These are phyloP conservation scores for Daldinia eschscholtzii DNA, from an alignment of 2,329 filamentous ascomycete genomes.

Conservation along the genomic window DNA sequence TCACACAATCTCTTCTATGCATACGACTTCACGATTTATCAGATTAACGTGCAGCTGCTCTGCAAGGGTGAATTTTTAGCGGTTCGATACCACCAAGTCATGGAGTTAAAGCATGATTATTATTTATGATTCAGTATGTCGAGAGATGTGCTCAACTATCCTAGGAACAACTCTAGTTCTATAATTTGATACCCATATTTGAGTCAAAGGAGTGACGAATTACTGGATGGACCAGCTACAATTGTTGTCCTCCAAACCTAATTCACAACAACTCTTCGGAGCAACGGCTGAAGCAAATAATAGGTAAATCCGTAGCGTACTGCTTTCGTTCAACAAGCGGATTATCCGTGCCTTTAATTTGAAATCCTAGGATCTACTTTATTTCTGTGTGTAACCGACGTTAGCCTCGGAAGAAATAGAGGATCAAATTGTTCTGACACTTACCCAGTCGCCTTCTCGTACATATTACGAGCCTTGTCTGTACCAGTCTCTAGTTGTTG, in stretches of 20 bases:
- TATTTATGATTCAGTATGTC: background rate
- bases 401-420: slow-evolving; percentile 1
- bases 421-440: background rate
- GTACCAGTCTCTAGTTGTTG: slow-evolving; percentile 49
- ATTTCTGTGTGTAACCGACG: slow-evolving; percentile 48
- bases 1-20: background rate
- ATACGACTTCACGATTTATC: background rate
- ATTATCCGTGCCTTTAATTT: slow-evolving; percentile 45
- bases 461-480: slow-evolving; percentile 50
- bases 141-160: background rate
- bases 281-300: background rate
- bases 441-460: slow-evolving; percentile 58
- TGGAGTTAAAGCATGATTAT: background rate
- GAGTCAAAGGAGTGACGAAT: background rate
- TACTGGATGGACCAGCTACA: background rate
- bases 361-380: slow-evolving; percentile 54
- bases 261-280: background rate
- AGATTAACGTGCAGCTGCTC: background rate
- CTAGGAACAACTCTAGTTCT: background rate
- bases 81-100: background rate
- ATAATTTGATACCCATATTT: background rate
- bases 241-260: background rate
- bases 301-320: background rate
- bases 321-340: background rate
- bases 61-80: background rate